A percentile compares a stretch with the other conserved stretches of the same genome.
Evolutionary conservation across 2,329 filamentous ascomycete species (phyloP).

Genomic region (Aspergillus ustus): DNA sequence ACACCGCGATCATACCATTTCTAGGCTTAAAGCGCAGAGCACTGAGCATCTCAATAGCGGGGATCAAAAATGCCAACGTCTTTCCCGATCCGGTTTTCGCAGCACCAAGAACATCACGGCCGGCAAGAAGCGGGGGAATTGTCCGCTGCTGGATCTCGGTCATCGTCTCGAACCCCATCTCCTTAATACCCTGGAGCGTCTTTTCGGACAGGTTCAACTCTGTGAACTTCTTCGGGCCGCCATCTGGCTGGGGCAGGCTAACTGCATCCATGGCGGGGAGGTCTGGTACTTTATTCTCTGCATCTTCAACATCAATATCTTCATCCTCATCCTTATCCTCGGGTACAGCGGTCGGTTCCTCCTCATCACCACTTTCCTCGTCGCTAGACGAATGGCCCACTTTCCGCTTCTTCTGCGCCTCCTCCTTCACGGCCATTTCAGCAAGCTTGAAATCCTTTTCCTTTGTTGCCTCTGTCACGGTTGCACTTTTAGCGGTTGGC

Average conservation of each 20-base stretch:
- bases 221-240: constrained; percentile 71
- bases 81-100: constrained; percentile 97
- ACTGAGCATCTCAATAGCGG: constrained; percentile 89
- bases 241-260: constrained; percentile 60
- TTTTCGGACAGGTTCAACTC: constrained; percentile 86
- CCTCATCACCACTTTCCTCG: constrained; percentile 37
- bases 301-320: constrained; percentile 37
- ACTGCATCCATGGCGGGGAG: constrained; percentile 58
- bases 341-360: constrained; percentile 31
- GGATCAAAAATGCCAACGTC: constrained; percentile 91
- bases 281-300: constrained; percentile 45
- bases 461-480: constrained; percentile 19
- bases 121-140: constrained; percentile 86
- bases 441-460: constrained; percentile 22
- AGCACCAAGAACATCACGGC: constrained; percentile 89
- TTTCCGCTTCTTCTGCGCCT: constrained; percentile 44
- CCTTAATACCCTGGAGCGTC: constrained; percentile 83
- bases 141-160: constrained; percentile 89
- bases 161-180: constrained; percentile 95
- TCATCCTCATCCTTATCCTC: constrained; percentile 32
- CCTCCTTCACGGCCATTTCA: constrained; percentile 29
- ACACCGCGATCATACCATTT: constrained; percentile 62
- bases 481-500: constrained; percentile 29
- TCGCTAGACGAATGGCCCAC: constrained; percentile 41
- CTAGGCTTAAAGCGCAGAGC: constrained; percentile 91